phyloP scores from a whole-genome alignment of 805 yeast genomes.

The Lipomyces kockii region DNA sequence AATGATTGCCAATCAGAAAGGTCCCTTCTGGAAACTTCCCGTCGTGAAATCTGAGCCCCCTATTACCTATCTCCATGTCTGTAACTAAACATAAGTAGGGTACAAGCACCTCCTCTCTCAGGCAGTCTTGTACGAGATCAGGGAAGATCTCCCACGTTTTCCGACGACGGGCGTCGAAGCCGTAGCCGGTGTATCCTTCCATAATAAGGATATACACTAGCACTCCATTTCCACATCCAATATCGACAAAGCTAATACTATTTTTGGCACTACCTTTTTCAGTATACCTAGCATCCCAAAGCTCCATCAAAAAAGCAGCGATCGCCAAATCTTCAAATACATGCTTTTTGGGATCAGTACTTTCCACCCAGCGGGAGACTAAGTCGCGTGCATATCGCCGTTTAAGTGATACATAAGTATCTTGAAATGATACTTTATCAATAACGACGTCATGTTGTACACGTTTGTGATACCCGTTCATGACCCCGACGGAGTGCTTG shows the following conservation, averaged over 20 bases:
- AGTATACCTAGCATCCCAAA: slow-evolving; percentile 73
- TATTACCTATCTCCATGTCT: neutral
- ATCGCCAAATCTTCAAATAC: slow-evolving; percentile 96
- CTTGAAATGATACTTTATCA: slow-evolving; percentile 79
- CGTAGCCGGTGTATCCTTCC: slow-evolving; percentile 84
- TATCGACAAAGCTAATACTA: slow-evolving; percentile 63
- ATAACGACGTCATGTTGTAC: slow-evolving; percentile 89
- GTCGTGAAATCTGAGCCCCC: slow-evolving; percentile 19
- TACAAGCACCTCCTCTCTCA: slow-evolving; percentile 80
- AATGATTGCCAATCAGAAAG: slow-evolving; percentile 90
- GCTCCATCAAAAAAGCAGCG: slow-evolving; percentile 88
- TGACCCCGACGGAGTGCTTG: slow-evolving; percentile 83
- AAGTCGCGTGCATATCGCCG: slow-evolving; percentile 76
- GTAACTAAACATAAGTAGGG: slow-evolving; percentile 51
- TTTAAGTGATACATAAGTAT: slow-evolving; percentile 76
- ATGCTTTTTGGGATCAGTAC: slow-evolving; percentile 92
- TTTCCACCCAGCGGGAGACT: slow-evolving; percentile 87
- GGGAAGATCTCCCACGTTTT: slow-evolving; percentile 88
- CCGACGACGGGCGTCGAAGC: slow-evolving; percentile 87
- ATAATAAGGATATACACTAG: slow-evolving; percentile 70
- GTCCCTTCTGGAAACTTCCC: slow-evolving; percentile 63
- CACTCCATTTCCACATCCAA: slow-evolving; percentile 95
- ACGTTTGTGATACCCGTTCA: slow-evolving; percentile 82
- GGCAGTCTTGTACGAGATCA: slow-evolving; percentile 56
- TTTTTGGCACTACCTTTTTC: neutral